Conservation (phyloP, 2,329 filamentous ascomycete species). For the Aspergillus amoenus region DNA sequence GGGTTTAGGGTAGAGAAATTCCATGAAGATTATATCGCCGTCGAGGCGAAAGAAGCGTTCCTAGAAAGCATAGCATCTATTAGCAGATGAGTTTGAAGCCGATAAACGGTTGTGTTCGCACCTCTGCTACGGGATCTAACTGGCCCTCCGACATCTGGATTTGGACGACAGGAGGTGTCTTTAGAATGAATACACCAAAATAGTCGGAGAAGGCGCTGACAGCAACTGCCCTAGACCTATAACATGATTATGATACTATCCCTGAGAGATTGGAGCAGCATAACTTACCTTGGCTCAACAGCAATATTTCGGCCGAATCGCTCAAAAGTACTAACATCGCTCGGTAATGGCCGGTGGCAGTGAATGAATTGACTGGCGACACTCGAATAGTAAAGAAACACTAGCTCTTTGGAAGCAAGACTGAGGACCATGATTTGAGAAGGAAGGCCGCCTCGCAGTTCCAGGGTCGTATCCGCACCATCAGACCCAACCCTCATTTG, state of each 20-base stretch:
- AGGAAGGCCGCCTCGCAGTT: slow-evolving; percentile 49
- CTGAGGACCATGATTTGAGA: slow-evolving; percentile 80
- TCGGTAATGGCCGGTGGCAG: slow-evolving; percentile 60
- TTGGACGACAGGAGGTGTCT: slow-evolving; percentile 54
- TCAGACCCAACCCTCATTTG: slow-evolving; percentile 27
- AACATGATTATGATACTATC: slow-evolving; percentile 5
- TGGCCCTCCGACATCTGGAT: slow-evolving; percentile 49
- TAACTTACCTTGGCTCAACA: slow-evolving; percentile 71
- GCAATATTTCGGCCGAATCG: slow-evolving; percentile 67
- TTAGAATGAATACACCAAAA: slow-evolving; percentile 71
- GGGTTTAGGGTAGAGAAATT: slow-evolving; percentile 73
- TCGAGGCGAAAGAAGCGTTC: slow-evolving; percentile 56
- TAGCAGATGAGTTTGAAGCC: slow-evolving; percentile 15
- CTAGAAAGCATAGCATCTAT: slow-evolving; percentile 23
- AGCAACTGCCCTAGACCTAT: slow-evolving; percentile 58
- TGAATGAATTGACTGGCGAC: slow-evolving; percentile 59
- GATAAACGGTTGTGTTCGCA: slow-evolving; percentile 29
- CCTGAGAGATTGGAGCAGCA: background rate
- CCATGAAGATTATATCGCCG: slow-evolving; percentile 80
- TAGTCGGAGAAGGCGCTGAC: slow-evolving; percentile 69
- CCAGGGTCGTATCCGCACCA: slow-evolving; percentile 9
- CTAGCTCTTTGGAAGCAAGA: slow-evolving; percentile 68
- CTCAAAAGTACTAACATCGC: slow-evolving; percentile 53
- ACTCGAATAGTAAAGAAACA: slow-evolving; percentile 70
- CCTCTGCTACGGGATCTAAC: slow-evolving; percentile 61